Percentiles rank a stretch among this genome's conserved stretches.
Evolutionary conservation across 352 stramenopile species (phyloP).

Genomic region (Phytophthora ohioensis): DNA sequence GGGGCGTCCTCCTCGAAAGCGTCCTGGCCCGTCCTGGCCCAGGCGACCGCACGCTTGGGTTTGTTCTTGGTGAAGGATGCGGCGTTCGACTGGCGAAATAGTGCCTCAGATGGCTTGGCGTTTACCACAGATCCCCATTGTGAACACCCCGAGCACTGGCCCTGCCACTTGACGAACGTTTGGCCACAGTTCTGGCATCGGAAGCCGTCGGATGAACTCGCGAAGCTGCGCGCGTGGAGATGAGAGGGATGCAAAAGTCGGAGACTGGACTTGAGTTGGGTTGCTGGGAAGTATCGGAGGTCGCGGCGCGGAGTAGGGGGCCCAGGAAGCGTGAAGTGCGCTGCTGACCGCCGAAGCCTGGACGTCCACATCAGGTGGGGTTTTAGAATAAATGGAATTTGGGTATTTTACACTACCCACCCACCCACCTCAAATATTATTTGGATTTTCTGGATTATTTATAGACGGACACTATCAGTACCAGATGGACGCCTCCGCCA

Average conservation of each 20-base stretch:
- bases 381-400: no score
- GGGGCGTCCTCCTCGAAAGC: slow-evolving; percentile 25
- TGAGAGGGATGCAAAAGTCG: neutral
- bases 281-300: no score
- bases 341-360: no score
- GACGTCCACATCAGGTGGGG: no score
- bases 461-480: no score
- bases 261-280: no score
- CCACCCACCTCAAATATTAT: no score
- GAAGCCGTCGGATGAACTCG: slow-evolving; percentile 43
- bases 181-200: slow-evolving; percentile 69
- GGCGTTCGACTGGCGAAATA: slow-evolving; percentile 73
- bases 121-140: slow-evolving; percentile 92
- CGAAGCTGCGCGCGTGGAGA: slow-evolving; percentile 25
- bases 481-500: no score
- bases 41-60: slow-evolving; percentile 46
- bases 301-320: no score
- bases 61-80: slow-evolving; percentile 54
- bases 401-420: no score
- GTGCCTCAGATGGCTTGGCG: slow-evolving; percentile 41
- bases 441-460: no score
- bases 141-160: slow-evolving; percentile 87
- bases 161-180: slow-evolving; percentile 84
- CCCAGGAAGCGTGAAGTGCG: no score
- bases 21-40: slow-evolving; percentile 34